Percentiles rank a stretch among this genome's conserved stretches.
These are phyloP conservation scores for Rachicladosporium sp. DNA, from an alignment of 2,329 filamentous ascomycete genomes.

Conservation along the genomic window DNA sequence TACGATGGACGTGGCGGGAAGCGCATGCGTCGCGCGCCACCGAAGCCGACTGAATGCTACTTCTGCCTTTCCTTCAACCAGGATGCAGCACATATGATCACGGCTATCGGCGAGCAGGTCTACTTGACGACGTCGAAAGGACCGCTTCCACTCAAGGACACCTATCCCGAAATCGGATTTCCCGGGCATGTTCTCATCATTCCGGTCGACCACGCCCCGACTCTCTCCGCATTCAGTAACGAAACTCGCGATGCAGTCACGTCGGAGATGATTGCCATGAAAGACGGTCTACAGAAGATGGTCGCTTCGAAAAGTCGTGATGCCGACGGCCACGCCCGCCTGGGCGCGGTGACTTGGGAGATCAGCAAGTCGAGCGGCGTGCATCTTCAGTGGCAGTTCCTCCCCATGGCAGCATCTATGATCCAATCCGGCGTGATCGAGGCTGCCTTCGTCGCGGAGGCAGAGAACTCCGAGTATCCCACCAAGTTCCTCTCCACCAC, in stretches of 20 bases:
- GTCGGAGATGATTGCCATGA: constrained; percentile 74
- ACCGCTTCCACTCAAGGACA: constrained; percentile 59
- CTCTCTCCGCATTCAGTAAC: constrained; percentile 54
- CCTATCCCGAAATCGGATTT: constrained; percentile 61
- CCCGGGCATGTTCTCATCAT: constrained; percentile 86
- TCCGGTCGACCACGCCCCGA: constrained; percentile 69
- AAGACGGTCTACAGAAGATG: constrained; percentile 66
- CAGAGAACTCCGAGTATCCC: constrained; percentile 58
- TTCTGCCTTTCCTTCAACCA: constrained; percentile 88
- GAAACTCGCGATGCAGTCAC: constrained; percentile 45
- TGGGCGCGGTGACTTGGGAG: constrained; percentile 85
- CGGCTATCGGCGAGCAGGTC: constrained; percentile 72
- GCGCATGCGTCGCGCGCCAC: constrained; percentile 25
- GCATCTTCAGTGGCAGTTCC: constrained; percentile 87
- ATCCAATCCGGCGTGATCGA: constrained; percentile 66
- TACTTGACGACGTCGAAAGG: constrained; percentile 92
- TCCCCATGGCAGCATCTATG: constrained; percentile 59
- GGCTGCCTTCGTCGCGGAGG: constrained; percentile 77
- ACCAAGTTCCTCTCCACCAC: constrained; percentile 30
- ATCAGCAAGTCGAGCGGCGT: constrained; percentile 71
- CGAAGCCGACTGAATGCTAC: constrained; percentile 65
- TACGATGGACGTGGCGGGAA: constrained; percentile 25
- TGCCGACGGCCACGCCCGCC: constrained; percentile 38
- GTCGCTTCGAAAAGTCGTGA: constrained; percentile 33
- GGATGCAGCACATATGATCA: constrained; percentile 75